These are phyloP conservation scores for Pleurotus cornucopiae DNA, from an alignment of 768 basidiomycete genomes.

Conservation along the genomic window DNA sequence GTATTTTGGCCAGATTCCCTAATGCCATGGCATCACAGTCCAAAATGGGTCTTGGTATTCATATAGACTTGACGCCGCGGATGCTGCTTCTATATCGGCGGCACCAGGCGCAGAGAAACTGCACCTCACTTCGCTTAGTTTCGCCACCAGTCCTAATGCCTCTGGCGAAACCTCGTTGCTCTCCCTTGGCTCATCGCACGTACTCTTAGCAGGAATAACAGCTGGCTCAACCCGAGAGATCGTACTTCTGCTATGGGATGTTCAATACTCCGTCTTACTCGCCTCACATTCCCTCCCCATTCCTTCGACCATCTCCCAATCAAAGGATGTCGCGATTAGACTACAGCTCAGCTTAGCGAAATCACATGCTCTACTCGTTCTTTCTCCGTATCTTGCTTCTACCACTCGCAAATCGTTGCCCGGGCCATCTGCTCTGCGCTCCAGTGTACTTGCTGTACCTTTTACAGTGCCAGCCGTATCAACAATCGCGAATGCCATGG, in stretches of 20 bases:
- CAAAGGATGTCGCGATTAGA: constrained; percentile 22
- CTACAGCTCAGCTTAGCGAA: constrained; percentile 28
- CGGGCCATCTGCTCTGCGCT: constrained; percentile 27
- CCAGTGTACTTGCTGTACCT: constrained; percentile 59
- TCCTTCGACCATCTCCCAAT: constrained; percentile 36
- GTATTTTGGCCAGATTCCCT: no score
- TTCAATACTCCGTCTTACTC: constrained; percentile 65
- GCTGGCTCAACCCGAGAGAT: constrained; percentile 31
- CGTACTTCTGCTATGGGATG: constrained; percentile 61
- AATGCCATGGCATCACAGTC: constrained; percentile 23
- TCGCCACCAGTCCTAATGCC: constrained; percentile 7
- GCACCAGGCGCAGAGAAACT: constrained; percentile 23
- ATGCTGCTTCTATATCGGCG: constrained; percentile 19
- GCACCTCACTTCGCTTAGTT: constrained; percentile 19
- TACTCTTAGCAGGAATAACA: constrained; percentile 46
- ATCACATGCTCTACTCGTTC: constrained; percentile 47
- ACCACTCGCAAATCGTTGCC: constrained; percentile 14
- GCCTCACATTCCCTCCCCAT: constrained; percentile 46
- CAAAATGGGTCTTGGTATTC: constrained; percentile 39
- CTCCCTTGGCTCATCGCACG: constrained; percentile 53
- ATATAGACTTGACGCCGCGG: constrained; percentile 25
- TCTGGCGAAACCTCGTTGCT: constrained; percentile 30
- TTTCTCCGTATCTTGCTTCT: constrained; percentile 17
- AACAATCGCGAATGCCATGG: constrained; percentile 61
- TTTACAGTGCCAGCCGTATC: constrained; percentile 48